Evolutionary conservation across 2,329 filamentous ascomycete genomes (phyloP), one percentile per base, ranked within the genome.

Genomic region (Cladosporium sp.): DNA sequence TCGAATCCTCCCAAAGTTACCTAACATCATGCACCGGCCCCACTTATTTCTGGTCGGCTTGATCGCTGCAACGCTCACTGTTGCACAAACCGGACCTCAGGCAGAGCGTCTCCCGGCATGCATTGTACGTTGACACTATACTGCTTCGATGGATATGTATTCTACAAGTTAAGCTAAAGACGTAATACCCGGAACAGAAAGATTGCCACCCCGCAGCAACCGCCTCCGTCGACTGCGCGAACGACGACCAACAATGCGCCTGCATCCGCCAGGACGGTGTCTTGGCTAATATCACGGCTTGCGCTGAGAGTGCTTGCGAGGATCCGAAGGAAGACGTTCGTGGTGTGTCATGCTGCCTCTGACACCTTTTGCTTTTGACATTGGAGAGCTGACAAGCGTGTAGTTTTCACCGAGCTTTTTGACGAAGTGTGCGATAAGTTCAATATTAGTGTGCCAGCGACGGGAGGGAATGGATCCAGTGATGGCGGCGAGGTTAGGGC

Each of bases 161-260:
- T 11, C 1, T 35, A 7, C 12, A 10, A 50, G 26, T 28, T 11
- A 31, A 31, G 26, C 50, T 29, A 21, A 31, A 31, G 29, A 31
- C 23, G 29, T 7, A 4, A 31, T 6, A 1, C 33, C 4, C n/a
- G 16, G 12, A 33, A 33, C 28, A 71, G 69, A 68, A 66, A 67
- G 57, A 28, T 37, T 71, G 69, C 35, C 68, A 71, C 50, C 69
- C 67, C 23, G 64, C 68, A 7, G 69, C 69, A 33, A 71, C 70
- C 23, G 66, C 64, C 16, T 71, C 65, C 21, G 69, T 71, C 18
- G 68, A 68, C 37, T 71, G 69, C 65, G 67, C 66, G 1, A 71
- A 71, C 40, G 62, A 69, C 26, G 68, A 71, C 50, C 68, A 70
- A 49, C 67, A 68, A 49, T 71, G 69, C 55, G 67, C 69, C 59